Base-by-base conservation (phyloP, 495 filamentous ascomycete genomes). In the Aspergillus hancockii region DNA sequence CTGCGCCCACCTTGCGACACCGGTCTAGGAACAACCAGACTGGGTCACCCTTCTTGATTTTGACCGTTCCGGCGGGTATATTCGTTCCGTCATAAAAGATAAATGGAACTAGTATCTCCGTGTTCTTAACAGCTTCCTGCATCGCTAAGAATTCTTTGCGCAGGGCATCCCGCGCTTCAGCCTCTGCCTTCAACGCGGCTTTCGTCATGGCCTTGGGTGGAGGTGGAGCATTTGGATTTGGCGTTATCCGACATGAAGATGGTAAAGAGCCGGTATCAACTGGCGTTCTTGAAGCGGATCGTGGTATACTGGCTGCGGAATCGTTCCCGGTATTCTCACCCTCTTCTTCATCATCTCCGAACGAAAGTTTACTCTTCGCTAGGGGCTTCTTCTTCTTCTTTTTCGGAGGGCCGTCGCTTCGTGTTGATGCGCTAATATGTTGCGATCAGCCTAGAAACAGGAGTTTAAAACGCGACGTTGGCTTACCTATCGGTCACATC, bases 81-180 rank as follows among this genome's bases (percentile, higher is more conserved):
- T 94, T 93, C 4, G 91, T 95, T n/a, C 94, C 94, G 58, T 98
- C 95, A 73, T 96, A 98, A 68, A 98, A 98, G 22, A 97, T 91
- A 73, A 98, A 98, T 0, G 94, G 94, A 4, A 98, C 90, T 41
- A 88, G 77, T 21, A 98, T 91, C 67, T 97, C 92, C 23, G 92
- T 91, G 34, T 85, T 85, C 75, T 95, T 97, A 56, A 98, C 88
- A 2, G 86, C 84, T 49, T 95, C 90, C 71, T 97, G 94, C 66
- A 93, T 82, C 9, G 74, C 73, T 31, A 96, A 60, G 63, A 97
- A 98, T 65, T 97, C 90, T 60, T 90, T 91, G 10, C 93, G 86
- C 43, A 97, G 73, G 40, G 85, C 77, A 61, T 98, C 94, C 52
- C 91, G 81, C 57, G 91, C 87, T 57, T 89, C 84, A 9, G 91